phyloP scores from a whole-genome alignment of 176 grass and related monocot genomes.

The Bromus sterilis region DNA sequence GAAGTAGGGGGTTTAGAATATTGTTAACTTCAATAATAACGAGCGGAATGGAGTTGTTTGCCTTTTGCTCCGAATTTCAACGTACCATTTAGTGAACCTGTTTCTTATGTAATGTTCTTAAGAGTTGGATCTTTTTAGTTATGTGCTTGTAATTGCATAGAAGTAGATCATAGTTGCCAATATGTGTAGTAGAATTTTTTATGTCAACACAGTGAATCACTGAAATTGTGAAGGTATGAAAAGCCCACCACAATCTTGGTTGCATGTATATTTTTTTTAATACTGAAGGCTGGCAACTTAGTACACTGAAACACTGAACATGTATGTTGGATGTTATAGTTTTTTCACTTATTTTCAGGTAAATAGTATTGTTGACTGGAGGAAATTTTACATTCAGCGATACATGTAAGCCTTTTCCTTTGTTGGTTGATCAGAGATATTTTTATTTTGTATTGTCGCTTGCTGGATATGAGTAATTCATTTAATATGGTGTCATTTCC shows the following conservation, averaged over 20 bases:
- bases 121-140: not conserved
- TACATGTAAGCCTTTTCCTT: constrained; percentile 67
- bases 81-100: not conserved
- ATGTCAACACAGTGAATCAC: not conserved
- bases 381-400: constrained; percentile 87
- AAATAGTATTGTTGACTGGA: constrained; percentile 93
- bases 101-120: not conserved
- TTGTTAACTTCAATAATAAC: not conserved
- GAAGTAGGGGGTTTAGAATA: not conserved
- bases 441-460: not conserved
- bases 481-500: not conserved
- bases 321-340: not conserved
- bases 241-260: not conserved
- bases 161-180: not conserved
- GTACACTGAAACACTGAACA: not conserved
- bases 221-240: not conserved
- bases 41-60: not conserved
- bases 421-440: not conserved
- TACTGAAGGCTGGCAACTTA: not conserved
- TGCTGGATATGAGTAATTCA: not conserved
- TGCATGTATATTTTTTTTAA: not conserved
- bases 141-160: not conserved
- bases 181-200: not conserved
- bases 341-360: constrained; percentile 50
- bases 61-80: not conserved